These are phyloP conservation scores for Blumeriella jaapii DNA, from an alignment of 2,329 filamentous ascomycete genomes.

Conservation along the genomic window DNA sequence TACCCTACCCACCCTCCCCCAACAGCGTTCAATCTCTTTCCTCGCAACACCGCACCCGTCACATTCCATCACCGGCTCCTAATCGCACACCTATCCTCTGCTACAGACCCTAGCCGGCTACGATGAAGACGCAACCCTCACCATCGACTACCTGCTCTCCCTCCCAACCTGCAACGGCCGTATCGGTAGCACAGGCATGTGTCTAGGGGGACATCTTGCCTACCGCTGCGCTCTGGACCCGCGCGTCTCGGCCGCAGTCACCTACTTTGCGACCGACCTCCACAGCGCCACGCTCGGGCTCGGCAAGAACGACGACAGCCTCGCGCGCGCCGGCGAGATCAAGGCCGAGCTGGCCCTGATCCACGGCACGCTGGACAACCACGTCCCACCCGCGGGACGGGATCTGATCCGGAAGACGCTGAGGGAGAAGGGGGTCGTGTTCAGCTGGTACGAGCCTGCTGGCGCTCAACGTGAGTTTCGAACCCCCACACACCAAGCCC, in stretches of 20 bases:
- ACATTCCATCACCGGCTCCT: not conserved
- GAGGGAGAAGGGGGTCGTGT: slow-evolving; percentile 60
- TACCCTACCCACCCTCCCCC: too few species aligned
- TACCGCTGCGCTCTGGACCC: slow-evolving; percentile 62
- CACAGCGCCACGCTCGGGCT: slow-evolving; percentile 68
- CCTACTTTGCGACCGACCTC: slow-evolving; percentile 90
- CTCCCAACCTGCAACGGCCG: slow-evolving; percentile 71
- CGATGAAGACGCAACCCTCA: slow-evolving; percentile 62
- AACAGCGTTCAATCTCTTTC: not conserved
- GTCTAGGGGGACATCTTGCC: slow-evolving; percentile 79
- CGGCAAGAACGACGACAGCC: slow-evolving; percentile 46
- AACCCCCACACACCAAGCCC: not conserved
- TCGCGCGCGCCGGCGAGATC: slow-evolving; percentile 52
- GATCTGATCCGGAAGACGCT: slow-evolving; percentile 76
- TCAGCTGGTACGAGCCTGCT: slow-evolving; percentile 81
- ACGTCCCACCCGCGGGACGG: slow-evolving; percentile 72
- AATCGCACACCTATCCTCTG: too few species aligned
- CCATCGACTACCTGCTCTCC: slow-evolving; percentile 58
- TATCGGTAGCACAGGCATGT: slow-evolving; percentile 80
- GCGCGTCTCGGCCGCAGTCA: slow-evolving; percentile 64
- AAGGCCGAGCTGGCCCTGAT: slow-evolving; percentile 78
- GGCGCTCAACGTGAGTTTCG: slow-evolving; percentile 64
- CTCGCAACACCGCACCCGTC: not conserved
- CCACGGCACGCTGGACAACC: slow-evolving; percentile 82
- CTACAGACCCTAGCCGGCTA: slow-evolving; percentile 73